Base-by-base conservation (phyloP, 2,329 filamentous ascomycete species). In the Calonectria pseudoreteaudii region DNA sequence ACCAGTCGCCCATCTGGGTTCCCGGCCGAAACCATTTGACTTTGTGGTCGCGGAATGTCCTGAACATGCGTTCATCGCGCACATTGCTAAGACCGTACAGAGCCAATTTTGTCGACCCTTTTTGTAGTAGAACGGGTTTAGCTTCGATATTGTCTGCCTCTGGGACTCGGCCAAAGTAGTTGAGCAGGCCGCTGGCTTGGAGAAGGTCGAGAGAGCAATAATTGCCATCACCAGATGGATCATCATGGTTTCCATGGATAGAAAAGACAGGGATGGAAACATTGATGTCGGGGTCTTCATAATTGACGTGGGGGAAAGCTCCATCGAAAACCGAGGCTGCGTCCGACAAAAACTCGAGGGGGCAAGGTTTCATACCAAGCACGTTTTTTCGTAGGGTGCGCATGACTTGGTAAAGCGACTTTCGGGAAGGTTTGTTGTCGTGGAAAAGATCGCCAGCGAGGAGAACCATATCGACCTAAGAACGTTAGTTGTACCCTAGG, bases 361-460 rank as follows among this genome's bases (percentile, higher is more conserved):
- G 95, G 83, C 96, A 98, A 0, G 97, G 97, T 82, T 97, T 98
- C 86, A 98, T 95, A 44, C 97, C 97, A 7, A 97, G 91, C 82
- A 97, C 98, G 82, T 98, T 98, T 88, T 95, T 94, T 68, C 97
- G 93, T 36, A 99, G 89, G 2, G 95, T 97, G 38, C 95, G 93
- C 95, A 98, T 98, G 75, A 99, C 97, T 83, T 99, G 95, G 83
- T 97, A 98, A 91, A 99, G 94, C 34, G 96, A 93, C 82, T 98
- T 98, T 73, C 97, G 92, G 9, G 95, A 98, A 4, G 97, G 97
- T 81, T 98, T 98, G 84, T 99, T 99, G 79, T 99, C 96, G 83
- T 99, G 97, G 82, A 99, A 99, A 1, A 99, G 90, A 83, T 99
- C 97, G 60, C 97, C 97, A 3, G 94, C 96, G 6, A 99, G 92